Evolutionary conservation across 441 rosid genomes (phyloP).

Genomic region (Brassica hybrid): DNA sequence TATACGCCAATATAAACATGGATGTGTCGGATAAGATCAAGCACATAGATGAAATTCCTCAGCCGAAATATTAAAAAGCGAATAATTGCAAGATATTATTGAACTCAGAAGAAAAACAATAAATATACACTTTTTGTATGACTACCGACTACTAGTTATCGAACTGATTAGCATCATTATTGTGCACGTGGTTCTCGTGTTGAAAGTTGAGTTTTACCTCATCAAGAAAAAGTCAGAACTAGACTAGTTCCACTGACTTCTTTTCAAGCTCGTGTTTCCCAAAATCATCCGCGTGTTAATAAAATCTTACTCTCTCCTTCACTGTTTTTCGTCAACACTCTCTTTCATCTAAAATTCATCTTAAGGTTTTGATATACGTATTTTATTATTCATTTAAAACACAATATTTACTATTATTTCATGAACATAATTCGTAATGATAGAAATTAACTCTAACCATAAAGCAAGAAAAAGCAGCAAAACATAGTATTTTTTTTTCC

Average conservation of each 20-base stretch:
- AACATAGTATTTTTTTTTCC: not conserved
- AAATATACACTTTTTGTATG: conserved; percentile 4
- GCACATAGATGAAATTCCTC: conserved; percentile 12
- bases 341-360: not conserved
- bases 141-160: not conserved
- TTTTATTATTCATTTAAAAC: not conserved
- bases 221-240: not conserved
- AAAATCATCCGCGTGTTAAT: not conserved
- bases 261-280: conserved; percentile 14
- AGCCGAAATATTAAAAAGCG: conserved; percentile 28
- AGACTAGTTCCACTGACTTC: conserved; percentile 4
- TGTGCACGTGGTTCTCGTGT: conserved; percentile 35
- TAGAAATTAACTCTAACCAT: not conserved
- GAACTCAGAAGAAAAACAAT: not conserved
- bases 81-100: conserved; percentile 7
- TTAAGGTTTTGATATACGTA: not conserved
- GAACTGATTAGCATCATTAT: conserved; percentile 1
- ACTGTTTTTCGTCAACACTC: not conserved
- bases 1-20: conserved; percentile 4
- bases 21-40: conserved; percentile 33
- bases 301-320: not conserved
- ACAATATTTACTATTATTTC: not conserved
- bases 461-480: not conserved
- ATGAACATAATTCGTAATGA: not conserved
- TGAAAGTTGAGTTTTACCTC: conserved; percentile 1